phyloP scores from a whole-genome alignment of 2,329 filamentous ascomycete species.

The Monosporascus ibericus region DNA sequence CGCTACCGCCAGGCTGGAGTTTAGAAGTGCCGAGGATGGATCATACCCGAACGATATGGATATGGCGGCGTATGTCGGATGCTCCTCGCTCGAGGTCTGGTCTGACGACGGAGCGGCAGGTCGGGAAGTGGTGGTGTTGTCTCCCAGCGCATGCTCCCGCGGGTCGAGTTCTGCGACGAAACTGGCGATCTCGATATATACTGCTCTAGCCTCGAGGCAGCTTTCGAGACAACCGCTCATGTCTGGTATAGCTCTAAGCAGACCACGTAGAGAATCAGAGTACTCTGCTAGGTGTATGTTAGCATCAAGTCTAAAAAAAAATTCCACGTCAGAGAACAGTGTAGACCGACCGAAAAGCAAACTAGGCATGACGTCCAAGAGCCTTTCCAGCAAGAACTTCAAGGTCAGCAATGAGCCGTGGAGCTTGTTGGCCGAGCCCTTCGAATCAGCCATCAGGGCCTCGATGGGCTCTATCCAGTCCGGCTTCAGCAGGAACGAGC shows the following conservation, averaged over 20 bases:
- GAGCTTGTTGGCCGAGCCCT: constrained; percentile 41
- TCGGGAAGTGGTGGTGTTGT: background rate
- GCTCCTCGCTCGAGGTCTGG: background rate
- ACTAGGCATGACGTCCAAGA: constrained; percentile 39
- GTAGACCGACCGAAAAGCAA: constrained; percentile 34
- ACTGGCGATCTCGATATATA: constrained; percentile 26
- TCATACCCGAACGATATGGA: no score
- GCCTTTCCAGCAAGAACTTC: constrained; percentile 50
- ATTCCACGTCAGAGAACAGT: background rate
- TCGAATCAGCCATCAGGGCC: constrained; percentile 27
- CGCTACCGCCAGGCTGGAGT: constrained; percentile 14
- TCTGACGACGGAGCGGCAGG: background rate
- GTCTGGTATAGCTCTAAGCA: constrained; percentile 14
- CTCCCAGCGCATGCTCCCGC: background rate
- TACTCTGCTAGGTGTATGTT: constrained; percentile 13
- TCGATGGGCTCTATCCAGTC: constrained; percentile 40
- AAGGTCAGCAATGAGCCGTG: constrained; percentile 54
- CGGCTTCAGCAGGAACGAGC: constrained; percentile 51
- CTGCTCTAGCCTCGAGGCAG: constrained; percentile 23
- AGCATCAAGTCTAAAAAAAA: background rate
- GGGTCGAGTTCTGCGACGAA: constrained; percentile 14
- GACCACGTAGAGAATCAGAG: constrained; percentile 8
- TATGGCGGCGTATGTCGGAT: no score
- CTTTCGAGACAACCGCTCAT: constrained; percentile 10
- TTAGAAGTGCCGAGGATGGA: constrained; percentile 15